Base-by-base conservation (phyloP, 176 grass and related monocot genomes). In the Bolboschoenus planiculmis region DNA sequence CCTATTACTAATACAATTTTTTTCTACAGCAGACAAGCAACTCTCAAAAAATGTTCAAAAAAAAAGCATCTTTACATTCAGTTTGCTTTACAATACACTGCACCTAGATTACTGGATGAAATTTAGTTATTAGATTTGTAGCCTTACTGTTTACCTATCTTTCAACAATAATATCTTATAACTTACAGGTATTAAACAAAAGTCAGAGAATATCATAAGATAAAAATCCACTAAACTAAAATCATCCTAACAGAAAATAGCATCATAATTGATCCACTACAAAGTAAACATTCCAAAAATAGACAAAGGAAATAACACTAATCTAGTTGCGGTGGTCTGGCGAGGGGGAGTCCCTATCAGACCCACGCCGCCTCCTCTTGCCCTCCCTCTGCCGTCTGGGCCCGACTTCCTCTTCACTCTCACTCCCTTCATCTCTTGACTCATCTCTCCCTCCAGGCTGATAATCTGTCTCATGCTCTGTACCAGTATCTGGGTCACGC, bases 391-490 rank as follows among this genome's bases (percentile, higher is more conserved):
- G 92, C 3, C 89, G 89, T 79, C 92, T 93, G 0, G 96, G 96
- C 10, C 92, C 91, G 0, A 91, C 89, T 37, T 99, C 92, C 82
- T 93, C 96, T 9, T 95, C 92, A 6, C 96, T 95, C 86, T 99
- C 93, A 0, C 93, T 95, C 0, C 89, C 91, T 8, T 91, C 92
- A 2, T 91, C 90, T 64, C 86, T 90, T 36, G 90, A 84, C 60
- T 56, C 13, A 11, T 80, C 88, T 51, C 89, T 87, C 67, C 86
- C 91, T 59, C 40, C 74, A 56, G 80, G 79, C 79, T 43, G 81
- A 83, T 78, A 82, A 15, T 48, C 92, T 13, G 75, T 31, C 72
- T 91, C 88, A 2, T 73, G 89, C 59, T 74, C 55, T 24, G 78
- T 88, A 14, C 88, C 87, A n/a, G 85, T 89, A 6, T 88, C 91